Evolutionary conservation across 2,329 filamentous ascomycete species (phyloP).

Genomic region (Arthroderma sp.): DNA sequence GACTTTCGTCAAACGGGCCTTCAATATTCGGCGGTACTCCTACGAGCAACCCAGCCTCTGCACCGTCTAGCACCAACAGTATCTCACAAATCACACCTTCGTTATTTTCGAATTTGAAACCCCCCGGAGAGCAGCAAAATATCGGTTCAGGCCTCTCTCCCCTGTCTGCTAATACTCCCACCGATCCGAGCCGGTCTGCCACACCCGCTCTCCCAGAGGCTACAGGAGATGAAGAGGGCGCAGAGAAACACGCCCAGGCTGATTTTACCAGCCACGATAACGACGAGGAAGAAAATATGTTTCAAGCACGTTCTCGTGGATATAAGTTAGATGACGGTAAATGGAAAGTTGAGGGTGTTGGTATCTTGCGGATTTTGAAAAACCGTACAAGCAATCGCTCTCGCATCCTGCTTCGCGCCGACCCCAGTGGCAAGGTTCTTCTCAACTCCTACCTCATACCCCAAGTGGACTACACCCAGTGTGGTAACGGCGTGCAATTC

Average conservation of each 20-base stretch:
- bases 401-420: constrained; percentile 59
- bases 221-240: constrained; percentile 34
- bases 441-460: constrained; percentile 56
- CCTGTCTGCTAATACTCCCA: constrained; percentile 22
- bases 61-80: not conserved
- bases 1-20: not conserved
- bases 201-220: constrained; percentile 29
- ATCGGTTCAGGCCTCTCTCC: not conserved
- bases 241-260: constrained; percentile 52
- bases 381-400: constrained; percentile 55
- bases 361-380: constrained; percentile 58
- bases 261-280: constrained; percentile 59
- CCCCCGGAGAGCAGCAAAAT: too few relatives aligned
- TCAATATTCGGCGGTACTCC: not conserved
- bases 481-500: constrained; percentile 32
- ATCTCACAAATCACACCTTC: too few relatives aligned
- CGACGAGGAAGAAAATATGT: constrained; percentile 56
- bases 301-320: constrained; percentile 59
- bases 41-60: constrained; percentile 1
- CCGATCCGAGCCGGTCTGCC: constrained; percentile 29
- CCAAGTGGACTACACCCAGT: constrained; percentile 48
- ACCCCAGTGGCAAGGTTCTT: constrained; percentile 59
- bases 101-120: too few relatives aligned
- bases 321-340: constrained; percentile 45
- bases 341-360: constrained; percentile 60